phyloP scores from a whole-genome alignment of 352 stramenopile species.

The Globisporangium alternatum region DNA sequence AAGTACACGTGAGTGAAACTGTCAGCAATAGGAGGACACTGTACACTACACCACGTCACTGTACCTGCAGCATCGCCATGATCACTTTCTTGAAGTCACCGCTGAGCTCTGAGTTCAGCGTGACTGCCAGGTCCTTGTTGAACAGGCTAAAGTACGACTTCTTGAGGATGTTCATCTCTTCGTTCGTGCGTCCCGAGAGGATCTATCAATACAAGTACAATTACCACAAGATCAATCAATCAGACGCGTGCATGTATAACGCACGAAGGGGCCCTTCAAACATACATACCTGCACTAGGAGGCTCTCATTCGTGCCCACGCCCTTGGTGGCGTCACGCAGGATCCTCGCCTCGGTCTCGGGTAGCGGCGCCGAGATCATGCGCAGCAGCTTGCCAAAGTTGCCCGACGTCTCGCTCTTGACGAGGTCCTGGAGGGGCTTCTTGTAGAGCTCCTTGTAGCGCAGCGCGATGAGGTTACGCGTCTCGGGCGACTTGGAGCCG shows the following conservation, averaged over 20 bases:
- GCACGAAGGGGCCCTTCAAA: slow-evolving; percentile 21
- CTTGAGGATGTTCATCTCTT: slow-evolving; percentile 73
- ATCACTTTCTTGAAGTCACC: slow-evolving; percentile 76
- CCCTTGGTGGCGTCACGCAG: slow-evolving; percentile 56
- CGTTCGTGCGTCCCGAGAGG: slow-evolving; percentile 64
- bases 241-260: neutral
- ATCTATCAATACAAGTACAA: too few species aligned
- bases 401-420: slow-evolving; percentile 63
- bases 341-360: slow-evolving; percentile 49
- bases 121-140: slow-evolving; percentile 61
- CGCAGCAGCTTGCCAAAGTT: slow-evolving; percentile 68
- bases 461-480: slow-evolving; percentile 57
- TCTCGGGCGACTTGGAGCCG: slow-evolving; percentile 43
- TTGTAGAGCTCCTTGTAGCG: slow-evolving; percentile 71
- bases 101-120: slow-evolving; percentile 50
- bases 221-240: too few species aligned
- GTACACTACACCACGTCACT: neutral
- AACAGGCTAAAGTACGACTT: slow-evolving; percentile 74
- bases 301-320: slow-evolving; percentile 65
- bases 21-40: slow-evolving; percentile 16
- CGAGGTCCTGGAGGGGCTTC: slow-evolving; percentile 52
- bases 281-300: slow-evolving; percentile 32
- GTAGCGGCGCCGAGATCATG: slow-evolving; percentile 56
- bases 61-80: slow-evolving; percentile 54
- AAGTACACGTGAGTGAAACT: neutral